Percentiles rank a stretch among this genome's conserved stretches.
phyloP scores from a whole-genome alignment of 345 rosid genomes.

The Boechera stricta region DNA sequence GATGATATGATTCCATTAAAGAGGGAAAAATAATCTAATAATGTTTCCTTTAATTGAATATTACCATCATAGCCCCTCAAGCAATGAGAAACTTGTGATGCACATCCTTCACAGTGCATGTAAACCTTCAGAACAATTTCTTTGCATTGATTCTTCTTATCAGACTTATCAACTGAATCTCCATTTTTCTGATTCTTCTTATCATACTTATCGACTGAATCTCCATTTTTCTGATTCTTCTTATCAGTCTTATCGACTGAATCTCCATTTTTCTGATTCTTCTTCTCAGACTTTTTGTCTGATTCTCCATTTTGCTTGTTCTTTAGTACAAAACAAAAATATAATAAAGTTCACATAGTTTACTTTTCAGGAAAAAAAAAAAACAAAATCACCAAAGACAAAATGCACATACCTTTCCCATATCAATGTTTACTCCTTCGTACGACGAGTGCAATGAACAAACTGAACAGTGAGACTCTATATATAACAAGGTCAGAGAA shows the following conservation, averaged over 20 bases:
- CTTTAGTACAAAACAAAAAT: not conserved
- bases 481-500: slow-evolving; percentile 2
- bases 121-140: slow-evolving; percentile 64
- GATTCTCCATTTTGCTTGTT: slow-evolving; percentile 40
- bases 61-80: slow-evolving; percentile 63
- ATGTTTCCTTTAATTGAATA: not conserved
- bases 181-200: slow-evolving; percentile 32
- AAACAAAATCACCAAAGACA: not conserved
- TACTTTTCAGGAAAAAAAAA: not conserved
- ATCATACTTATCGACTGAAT: slow-evolving; percentile 5
- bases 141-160: slow-evolving; percentile 40
- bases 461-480: slow-evolving; percentile 12
- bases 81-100: slow-evolving; percentile 54
- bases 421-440: slow-evolving; percentile 17
- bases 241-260: slow-evolving; percentile 19
- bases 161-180: slow-evolving; percentile 10
- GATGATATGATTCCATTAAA: not conserved
- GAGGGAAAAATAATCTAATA: not conserved
- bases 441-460: slow-evolving; percentile 21
- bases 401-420: slow-evolving; percentile 42
- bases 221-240: slow-evolving; percentile 34
- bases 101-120: slow-evolving; percentile 79
- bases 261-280: slow-evolving; percentile 30
- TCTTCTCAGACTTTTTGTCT: not conserved
- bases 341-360: not conserved